Evolutionary conservation across 441 rosid species (phyloP).

Genomic region (Rhodomyrtus psidioides): DNA sequence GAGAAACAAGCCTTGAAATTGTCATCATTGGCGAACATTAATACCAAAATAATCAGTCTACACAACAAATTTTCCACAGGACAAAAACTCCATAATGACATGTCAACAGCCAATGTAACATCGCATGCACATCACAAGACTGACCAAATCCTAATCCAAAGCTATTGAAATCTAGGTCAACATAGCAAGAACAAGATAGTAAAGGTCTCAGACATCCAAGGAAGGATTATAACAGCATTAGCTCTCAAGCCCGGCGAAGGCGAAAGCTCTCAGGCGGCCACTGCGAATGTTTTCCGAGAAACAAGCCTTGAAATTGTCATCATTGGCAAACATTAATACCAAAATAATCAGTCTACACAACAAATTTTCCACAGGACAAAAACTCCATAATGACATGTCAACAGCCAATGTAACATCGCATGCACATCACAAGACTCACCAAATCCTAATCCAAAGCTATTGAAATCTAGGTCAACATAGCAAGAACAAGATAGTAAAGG

Average conservation of each 20-base stretch:
- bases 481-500: background rate
- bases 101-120: background rate
- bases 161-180: background rate
- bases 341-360: background rate
- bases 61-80: background rate
- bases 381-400: no score
- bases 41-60: background rate
- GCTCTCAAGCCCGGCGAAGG: conserved; percentile 5
- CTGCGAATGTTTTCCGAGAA: background rate
- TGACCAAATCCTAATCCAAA: background rate
- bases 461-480: background rate
- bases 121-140: background rate
- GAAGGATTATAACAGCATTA: background rate
- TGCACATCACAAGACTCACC: no score
- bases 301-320: background rate
- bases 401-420: background rate
- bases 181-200: background rate
- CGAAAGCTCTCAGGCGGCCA: conserved; percentile 48
- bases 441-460: background rate
- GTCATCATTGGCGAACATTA: background rate
- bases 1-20: background rate
- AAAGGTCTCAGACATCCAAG: background rate
- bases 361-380: background rate
- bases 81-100: background rate
- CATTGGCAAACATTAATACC: background rate